These are phyloP conservation scores for Neonectria ditissima DNA, from an alignment of 2,329 filamentous ascomycete genomes.

Conservation along the genomic window DNA sequence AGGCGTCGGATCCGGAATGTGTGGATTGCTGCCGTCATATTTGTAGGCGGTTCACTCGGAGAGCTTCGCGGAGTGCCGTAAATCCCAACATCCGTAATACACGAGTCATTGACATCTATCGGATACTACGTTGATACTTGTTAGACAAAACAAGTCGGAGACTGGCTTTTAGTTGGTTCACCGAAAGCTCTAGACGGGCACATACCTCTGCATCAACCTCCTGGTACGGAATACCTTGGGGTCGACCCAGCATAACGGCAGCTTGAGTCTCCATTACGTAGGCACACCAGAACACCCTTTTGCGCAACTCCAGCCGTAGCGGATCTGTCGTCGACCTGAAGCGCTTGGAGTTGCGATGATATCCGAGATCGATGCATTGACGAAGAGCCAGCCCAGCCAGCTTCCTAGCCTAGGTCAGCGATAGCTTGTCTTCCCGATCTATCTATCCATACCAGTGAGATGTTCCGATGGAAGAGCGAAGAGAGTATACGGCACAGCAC, in stretches of 20 bases:
- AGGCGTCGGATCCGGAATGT: slow-evolving; percentile 2
- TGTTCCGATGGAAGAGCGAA: slow-evolving; percentile 15
- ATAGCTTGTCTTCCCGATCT: neutral
- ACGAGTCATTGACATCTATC: slow-evolving; percentile 7
- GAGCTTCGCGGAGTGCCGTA: neutral
- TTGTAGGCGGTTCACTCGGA: neutral
- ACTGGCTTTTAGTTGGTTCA: neutral
- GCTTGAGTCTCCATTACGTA: slow-evolving; percentile 15
- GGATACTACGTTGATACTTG: neutral
- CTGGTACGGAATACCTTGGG: slow-evolving; percentile 9
- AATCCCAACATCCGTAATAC: neutral
- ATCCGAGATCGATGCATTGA: slow-evolving; percentile 31
- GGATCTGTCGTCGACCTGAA: neutral
- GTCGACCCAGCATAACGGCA: slow-evolving; percentile 20
- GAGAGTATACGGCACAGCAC: slow-evolving; percentile 48
- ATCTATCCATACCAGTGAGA: slow-evolving; percentile 5
- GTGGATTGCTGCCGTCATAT: neutral
- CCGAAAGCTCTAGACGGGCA: neutral
- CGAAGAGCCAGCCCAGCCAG: slow-evolving; percentile 24
- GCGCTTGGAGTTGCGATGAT: slow-evolving; percentile 18
- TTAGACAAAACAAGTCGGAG: neutral
- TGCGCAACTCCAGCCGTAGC: slow-evolving; percentile 21
- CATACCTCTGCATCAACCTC: slow-evolving; percentile 15
- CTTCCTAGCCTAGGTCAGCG: slow-evolving; percentile 14
- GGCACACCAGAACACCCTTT: slow-evolving; percentile 26